A percentile compares a stretch with the other conserved stretches of the same genome.
These are phyloP conservation scores for Sclerotinia nivalis DNA, from an alignment of 2,329 filamentous ascomycete species.

Conservation along the genomic window DNA sequence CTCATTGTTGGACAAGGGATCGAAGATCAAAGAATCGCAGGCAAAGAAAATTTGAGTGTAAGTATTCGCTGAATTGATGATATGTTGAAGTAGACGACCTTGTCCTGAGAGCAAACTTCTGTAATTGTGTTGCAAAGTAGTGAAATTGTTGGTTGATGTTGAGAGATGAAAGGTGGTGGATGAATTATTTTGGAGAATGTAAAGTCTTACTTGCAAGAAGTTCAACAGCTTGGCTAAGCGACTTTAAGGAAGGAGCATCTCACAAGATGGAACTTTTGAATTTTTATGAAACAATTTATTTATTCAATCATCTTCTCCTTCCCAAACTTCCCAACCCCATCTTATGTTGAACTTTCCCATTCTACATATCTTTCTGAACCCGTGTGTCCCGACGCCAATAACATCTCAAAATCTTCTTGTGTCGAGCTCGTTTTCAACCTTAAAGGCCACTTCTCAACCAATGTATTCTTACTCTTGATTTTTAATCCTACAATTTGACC, in stretches of 20 bases:
- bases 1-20: background rate
- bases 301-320: background rate
- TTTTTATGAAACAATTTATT: too few relatives aligned
- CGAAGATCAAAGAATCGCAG: background rate
- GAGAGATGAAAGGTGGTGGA: background rate
- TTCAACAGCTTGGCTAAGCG: background rate
- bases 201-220: background rate
- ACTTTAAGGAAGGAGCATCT: background rate
- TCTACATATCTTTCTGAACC: slow-evolving; percentile 21
- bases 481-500: background rate
- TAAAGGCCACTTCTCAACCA: slow-evolving; percentile 27
- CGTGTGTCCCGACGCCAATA: background rate
- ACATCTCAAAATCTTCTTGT: slow-evolving; percentile 17
- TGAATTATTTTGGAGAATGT: background rate
- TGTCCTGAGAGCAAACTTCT: background rate
- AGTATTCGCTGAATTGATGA: background rate
- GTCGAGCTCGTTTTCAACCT: slow-evolving; percentile 16
- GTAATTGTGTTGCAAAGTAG: background rate
- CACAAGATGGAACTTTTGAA: background rate
- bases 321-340: background rate
- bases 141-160: background rate
- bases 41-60: background rate
- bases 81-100: background rate
- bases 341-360: slow-evolving; percentile 38
- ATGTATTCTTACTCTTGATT: slow-evolving; percentile 23